Evolutionary conservation across 495 filamentous ascomycete species (phyloP).

Genomic region (Symbiotaphrina buchneri): DNA sequence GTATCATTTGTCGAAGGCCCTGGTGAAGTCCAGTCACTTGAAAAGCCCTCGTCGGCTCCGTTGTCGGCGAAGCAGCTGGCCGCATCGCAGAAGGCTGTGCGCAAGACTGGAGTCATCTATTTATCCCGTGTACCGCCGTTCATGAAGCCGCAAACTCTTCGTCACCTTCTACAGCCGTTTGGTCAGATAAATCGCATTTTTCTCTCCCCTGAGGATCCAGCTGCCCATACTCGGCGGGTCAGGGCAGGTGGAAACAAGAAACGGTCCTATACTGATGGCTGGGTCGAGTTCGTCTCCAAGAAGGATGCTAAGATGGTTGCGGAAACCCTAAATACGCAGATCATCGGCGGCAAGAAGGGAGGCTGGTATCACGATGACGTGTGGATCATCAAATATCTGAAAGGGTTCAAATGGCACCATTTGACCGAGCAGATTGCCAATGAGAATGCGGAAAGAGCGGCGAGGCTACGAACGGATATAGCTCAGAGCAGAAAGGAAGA

Average conservation of each 20-base stretch:
- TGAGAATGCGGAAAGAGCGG: conserved; percentile 66
- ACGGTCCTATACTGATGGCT: conserved; percentile 69
- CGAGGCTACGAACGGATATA: conserved; percentile 62
- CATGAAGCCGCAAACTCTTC: conserved; percentile 71
- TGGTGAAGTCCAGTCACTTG: conserved; percentile 11
- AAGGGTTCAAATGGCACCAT: conserved; percentile 63
- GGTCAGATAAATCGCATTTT: conserved; percentile 72
- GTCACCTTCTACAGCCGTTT: conserved; percentile 52
- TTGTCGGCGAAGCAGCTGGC: conserved; percentile 35
- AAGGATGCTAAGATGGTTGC: conserved; percentile 63
- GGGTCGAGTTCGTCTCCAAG: conserved; percentile 69
- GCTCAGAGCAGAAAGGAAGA: conserved; percentile 57
- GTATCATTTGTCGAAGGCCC: not conserved
- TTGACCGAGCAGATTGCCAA: conserved; percentile 46
- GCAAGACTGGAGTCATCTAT: conserved; percentile 63
- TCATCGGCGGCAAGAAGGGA: conserved; percentile 71
- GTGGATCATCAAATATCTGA: conserved; percentile 69
- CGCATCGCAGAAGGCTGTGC: conserved; percentile 28
- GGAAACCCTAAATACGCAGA: conserved; percentile 66
- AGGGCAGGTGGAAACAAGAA: conserved; percentile 70
- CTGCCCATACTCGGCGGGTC: conserved; percentile 32
- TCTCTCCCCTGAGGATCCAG: conserved; percentile 55
- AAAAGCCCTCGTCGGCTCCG: conserved; percentile 9
- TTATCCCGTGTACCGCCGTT: conserved; percentile 83
- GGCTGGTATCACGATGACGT: conserved; percentile 84